Base-by-base conservation (phyloP, 2,329 filamentous ascomycete species). In the Penicillium janthinellum region DNA sequence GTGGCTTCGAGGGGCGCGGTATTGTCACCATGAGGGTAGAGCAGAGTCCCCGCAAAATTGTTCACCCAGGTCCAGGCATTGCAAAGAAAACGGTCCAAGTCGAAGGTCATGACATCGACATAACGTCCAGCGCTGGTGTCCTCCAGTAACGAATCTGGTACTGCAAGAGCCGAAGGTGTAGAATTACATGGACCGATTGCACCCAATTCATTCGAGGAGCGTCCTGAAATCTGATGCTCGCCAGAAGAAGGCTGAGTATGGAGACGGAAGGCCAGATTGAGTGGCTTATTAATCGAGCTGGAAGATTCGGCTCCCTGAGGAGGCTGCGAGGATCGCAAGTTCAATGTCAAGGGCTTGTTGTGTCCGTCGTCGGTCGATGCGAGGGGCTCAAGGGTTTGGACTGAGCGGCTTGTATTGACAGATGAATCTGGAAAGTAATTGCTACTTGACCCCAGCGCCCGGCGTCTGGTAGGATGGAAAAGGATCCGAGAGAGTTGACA, bases 1-100 rank as follows among this genome's bases (percentile, higher is more conserved):
- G 75, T 75, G 0, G 73, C 34, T 3, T 65, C 59, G 22, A 69
- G 65, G 3, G 52, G 54, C 17, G 70, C 58, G 5, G 51, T 20
- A 11, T 35, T 41, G 7, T 45, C 8, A 39, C 65, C 56, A 1
- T 53, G 22, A 14, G 62, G 39, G 4, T 56, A 47, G 3, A 70
- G n/a, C 58, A 76, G 67, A 22, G 54, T 49, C 1, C 39, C 28
- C 2, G 64, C 59, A 50, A 71, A 65, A 1, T 11, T 6, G 2
- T 14, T 25, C 1, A 76, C 35, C 45, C 68, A 67, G 15, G 15
- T 17, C 14, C 37, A 17, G n/a, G 63, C 69, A 11, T 71, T 45
- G 6, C 5, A 2, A 8, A 69, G 59, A 38, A 75, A 71, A 14
- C 1, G 5, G 1, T 31, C 15, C 0, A 68, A 28, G 22, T 68